Evolutionary conservation across 2,329 filamentous ascomycete species (phyloP).

Genomic region (Teratosphaeria pseudoeucalypti): DNA sequence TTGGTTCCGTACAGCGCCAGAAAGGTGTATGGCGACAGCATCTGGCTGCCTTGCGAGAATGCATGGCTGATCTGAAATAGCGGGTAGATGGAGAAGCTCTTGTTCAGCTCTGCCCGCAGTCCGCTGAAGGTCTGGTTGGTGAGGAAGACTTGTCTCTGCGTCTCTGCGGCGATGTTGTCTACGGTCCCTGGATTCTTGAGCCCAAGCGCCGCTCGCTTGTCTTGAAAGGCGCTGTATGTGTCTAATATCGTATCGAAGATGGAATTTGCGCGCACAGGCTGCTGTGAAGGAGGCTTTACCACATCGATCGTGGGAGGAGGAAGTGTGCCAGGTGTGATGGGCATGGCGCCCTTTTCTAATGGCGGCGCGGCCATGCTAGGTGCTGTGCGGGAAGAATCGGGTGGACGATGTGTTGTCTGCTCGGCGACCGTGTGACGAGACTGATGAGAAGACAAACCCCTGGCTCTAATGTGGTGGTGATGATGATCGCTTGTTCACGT

Average conservation of each 20-base stretch:
- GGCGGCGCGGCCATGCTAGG: constrained; percentile 8
- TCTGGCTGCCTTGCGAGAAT: constrained; percentile 83
- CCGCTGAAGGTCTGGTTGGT: constrained; percentile 96
- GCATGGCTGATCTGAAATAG: constrained; percentile 97
- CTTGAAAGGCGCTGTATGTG: constrained; percentile 70
- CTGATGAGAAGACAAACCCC: background rate
- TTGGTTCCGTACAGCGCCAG: constrained; percentile 86
- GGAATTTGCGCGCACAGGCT: constrained; percentile 17
- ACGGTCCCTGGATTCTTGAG: constrained; percentile 87
- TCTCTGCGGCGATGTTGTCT: constrained; percentile 80
- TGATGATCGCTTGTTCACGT: background rate
- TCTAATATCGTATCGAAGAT: constrained; percentile 37
- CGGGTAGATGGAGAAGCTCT: constrained; percentile 86
- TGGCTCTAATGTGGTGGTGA: background rate
- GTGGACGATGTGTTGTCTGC: background rate
- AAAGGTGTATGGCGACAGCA: constrained; percentile 88
- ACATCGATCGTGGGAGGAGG: constrained; percentile 12
- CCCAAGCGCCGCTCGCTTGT: constrained; percentile 77
- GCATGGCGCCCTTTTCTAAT: constrained; percentile 17
- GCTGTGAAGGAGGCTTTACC: constrained; percentile 12
- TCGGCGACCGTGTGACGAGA: background rate
- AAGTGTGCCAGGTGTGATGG: constrained; percentile 11
- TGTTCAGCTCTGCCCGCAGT: constrained; percentile 90
- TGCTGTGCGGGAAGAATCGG: background rate
- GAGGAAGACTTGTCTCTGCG: constrained; percentile 90